Conservation (phyloP, 306 rosid genomes). For the Dicorynia guianensis region DNA sequence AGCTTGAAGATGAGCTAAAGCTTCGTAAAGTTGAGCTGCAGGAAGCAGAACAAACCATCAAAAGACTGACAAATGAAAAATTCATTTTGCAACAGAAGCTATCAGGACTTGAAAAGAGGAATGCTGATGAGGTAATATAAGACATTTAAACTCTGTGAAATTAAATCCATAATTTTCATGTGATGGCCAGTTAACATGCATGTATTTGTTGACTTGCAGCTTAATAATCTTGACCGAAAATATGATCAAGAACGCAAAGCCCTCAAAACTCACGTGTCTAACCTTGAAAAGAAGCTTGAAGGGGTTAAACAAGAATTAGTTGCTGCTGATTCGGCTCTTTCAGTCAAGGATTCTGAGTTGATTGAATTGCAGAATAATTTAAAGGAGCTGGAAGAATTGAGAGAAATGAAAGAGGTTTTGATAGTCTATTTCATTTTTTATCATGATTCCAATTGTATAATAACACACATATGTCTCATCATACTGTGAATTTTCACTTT, state of each 20-base stretch:
- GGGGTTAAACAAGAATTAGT: conserved; percentile 60
- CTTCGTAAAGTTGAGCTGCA: conserved; percentile 61
- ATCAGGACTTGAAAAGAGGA: conserved; percentile 64
- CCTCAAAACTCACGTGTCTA: conserved; percentile 57
- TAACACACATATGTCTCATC: neutral
- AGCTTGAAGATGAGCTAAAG: conserved; percentile 79
- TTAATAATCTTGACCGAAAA: conserved; percentile 54
- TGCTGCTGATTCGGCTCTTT: conserved; percentile 64
- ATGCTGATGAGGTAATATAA: conserved; percentile 68
- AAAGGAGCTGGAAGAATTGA: conserved; percentile 86
- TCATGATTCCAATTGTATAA: conserved; percentile 28
- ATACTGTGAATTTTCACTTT: conserved; percentile 1
- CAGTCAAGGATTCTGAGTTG: conserved; percentile 71
- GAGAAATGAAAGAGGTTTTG: conserved; percentile 97
- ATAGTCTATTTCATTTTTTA: conserved; percentile 16
- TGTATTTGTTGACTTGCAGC: conserved; percentile 62
- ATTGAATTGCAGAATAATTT: conserved; percentile 63
- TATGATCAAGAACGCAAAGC: conserved; percentile 69
- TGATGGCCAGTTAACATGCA: conserved; percentile 22
- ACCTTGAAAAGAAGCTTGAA: conserved; percentile 75
- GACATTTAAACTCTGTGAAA: conserved; percentile 26
- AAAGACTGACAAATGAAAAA: conserved; percentile 68
- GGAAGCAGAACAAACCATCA: conserved; percentile 69
- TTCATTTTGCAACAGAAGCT: conserved; percentile 62
- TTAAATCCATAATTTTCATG: conserved; percentile 31